Conservation (phyloP, 148 eudicot species). For the Rhododendron ferrugineum region DNA sequence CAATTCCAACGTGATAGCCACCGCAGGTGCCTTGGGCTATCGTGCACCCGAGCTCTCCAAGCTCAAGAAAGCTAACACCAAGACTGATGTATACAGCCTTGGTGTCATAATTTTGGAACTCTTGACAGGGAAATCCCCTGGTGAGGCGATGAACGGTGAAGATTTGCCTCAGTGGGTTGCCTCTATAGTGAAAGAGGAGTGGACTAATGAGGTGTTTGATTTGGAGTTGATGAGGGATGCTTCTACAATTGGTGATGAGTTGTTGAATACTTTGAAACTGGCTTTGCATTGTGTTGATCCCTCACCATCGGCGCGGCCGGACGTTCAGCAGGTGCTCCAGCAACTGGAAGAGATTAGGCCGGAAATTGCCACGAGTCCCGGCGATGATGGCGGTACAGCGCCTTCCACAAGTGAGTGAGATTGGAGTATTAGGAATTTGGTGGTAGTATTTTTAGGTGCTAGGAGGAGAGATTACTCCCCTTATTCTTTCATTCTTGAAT, state of each 20-base stretch:
- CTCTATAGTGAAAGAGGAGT: slow-evolving; percentile 74
- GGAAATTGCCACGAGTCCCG: slow-evolving; percentile 38
- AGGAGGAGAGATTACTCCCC: background rate
- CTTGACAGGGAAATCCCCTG: slow-evolving; percentile 77
- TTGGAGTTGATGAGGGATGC: slow-evolving; percentile 76
- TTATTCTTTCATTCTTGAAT: slow-evolving; percentile 32
- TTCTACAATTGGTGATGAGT: slow-evolving; percentile 62
- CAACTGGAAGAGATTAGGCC: slow-evolving; percentile 72
- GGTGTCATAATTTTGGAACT: slow-evolving; percentile 81
- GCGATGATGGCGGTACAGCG: slow-evolving; percentile 50
- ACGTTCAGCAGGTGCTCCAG: slow-evolving; percentile 61
- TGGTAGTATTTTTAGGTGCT: background rate
- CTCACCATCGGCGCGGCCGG: slow-evolving; percentile 65
- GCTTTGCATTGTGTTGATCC: slow-evolving; percentile 90
- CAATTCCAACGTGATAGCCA: slow-evolving; percentile 63
- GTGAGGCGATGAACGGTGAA: slow-evolving; percentile 65
- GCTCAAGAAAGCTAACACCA: slow-evolving; percentile 72
- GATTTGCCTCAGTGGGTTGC: slow-evolving; percentile 95
- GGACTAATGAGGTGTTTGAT: slow-evolving; percentile 90
- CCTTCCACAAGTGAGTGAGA: slow-evolving; percentile 38
- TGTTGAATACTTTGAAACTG: slow-evolving; percentile 69
- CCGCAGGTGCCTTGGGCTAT: slow-evolving; percentile 81
- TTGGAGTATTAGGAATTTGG: background rate
- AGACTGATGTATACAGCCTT: slow-evolving; percentile 75
- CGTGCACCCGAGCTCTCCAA: slow-evolving; percentile 86